Percentiles rank a stretch among this genome's conserved stretches.
These are phyloP conservation scores for Cercospora janseana DNA, from an alignment of 2,329 filamentous ascomycete species.

Conservation along the genomic window DNA sequence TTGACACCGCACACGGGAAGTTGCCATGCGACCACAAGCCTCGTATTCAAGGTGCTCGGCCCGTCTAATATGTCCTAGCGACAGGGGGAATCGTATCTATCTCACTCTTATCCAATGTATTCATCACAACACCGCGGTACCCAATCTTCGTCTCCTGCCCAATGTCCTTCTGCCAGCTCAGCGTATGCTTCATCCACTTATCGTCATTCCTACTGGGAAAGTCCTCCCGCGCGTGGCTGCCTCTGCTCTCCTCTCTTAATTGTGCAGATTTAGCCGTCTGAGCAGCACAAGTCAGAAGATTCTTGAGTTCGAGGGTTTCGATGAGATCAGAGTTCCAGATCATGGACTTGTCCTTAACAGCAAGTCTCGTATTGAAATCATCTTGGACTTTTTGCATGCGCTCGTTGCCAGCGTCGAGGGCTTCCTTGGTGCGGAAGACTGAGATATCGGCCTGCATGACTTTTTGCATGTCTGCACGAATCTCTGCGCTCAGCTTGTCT, in stretches of 20 bases:
- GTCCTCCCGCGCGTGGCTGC: conserved; percentile 50
- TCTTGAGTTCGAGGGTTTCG: conserved; percentile 49
- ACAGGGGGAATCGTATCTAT: conserved; percentile 38
- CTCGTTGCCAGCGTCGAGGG: conserved; percentile 38
- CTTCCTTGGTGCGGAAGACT: conserved; percentile 47
- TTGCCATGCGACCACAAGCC: too few relatives aligned
- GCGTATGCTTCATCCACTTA: conserved; percentile 49
- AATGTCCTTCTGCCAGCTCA: conserved; percentile 46
- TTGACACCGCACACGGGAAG: background rate
- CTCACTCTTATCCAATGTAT: conserved; percentile 48
- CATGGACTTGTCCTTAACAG: conserved; percentile 44
- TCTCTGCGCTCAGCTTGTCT: conserved; percentile 39
- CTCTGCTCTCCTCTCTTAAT: conserved; percentile 47
- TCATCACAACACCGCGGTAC: conserved; percentile 44
- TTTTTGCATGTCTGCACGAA: conserved; percentile 47
- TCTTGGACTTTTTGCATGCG: conserved; percentile 39
- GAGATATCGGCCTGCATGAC: conserved; percentile 49
- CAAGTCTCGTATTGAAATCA: conserved; percentile 39
- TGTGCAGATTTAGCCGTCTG: conserved; percentile 49
- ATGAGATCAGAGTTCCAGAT: conserved; percentile 53
- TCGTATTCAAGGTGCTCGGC: too few relatives aligned
- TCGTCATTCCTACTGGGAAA: conserved; percentile 45
- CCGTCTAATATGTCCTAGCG: conserved; percentile 32
- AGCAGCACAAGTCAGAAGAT: conserved; percentile 48
- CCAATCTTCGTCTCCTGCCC: conserved; percentile 44